A percentile compares a stretch with the other conserved stretches of the same genome.
Evolutionary conservation across 148 eudicot species (phyloP).

Genomic region (Polygonum maritimum): DNA sequence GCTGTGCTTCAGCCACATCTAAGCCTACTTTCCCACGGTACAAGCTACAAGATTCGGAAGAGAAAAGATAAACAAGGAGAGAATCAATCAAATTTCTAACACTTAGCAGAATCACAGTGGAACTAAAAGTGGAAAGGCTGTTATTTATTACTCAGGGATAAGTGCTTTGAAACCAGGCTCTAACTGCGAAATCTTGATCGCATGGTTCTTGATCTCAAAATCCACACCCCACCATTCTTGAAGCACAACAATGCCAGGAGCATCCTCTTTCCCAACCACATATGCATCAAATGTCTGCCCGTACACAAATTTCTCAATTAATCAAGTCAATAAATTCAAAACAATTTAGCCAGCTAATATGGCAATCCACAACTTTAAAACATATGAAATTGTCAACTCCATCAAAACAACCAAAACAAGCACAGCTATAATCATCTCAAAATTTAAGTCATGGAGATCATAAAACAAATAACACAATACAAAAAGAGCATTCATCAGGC

Average conservation of each 20-base stretch:
- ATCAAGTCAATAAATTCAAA: background rate
- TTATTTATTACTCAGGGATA: conserved; percentile 62
- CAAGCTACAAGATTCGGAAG: conserved; percentile 34
- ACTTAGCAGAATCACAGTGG: background rate
- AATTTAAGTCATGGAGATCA: background rate
- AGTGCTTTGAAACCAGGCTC: conserved; percentile 65
- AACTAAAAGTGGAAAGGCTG: background rate
- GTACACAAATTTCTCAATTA: background rate
- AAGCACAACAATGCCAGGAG: conserved; percentile 89
- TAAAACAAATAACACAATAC: too few species aligned
- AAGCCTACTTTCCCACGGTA: conserved; percentile 93
- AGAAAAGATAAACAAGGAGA: background rate
- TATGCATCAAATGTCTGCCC: conserved; percentile 78
- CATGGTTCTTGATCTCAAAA: conserved; percentile 81
- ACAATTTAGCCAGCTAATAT: background rate
- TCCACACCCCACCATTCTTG: conserved; percentile 99
- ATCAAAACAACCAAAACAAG: background rate
- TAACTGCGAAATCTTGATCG: conserved; percentile 61
- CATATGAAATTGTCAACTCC: background rate
- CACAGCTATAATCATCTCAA: background rate
- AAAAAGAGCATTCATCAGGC: too few species aligned
- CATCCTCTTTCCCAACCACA: conserved; percentile 85
- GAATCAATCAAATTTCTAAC: background rate
- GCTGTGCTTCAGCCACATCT: conserved; percentile 92
- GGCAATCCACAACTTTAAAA: background rate